phyloP scores from a whole-genome alignment of 2,329 filamentous ascomycete genomes.

The Lecanicillium sp. region DNA sequence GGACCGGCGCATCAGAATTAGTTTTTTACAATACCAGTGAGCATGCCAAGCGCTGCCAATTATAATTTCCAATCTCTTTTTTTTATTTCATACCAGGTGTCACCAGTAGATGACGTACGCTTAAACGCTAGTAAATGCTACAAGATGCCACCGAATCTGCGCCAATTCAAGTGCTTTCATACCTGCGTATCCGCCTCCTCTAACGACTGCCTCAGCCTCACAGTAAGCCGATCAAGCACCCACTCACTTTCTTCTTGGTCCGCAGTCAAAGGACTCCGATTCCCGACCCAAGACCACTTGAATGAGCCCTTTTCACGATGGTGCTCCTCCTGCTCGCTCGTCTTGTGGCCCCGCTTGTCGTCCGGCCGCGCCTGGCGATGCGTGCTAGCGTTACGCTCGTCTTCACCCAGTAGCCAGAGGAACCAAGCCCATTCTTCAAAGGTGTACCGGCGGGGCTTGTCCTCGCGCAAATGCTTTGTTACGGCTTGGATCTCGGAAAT shows the following conservation, averaged over 20 bases:
- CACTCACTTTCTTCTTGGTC: slow-evolving; percentile 62
- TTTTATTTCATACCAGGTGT: too few relatives aligned
- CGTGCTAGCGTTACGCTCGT: slow-evolving; percentile 41
- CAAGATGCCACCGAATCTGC: too few relatives aligned
- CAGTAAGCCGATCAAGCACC: slow-evolving; percentile 58
- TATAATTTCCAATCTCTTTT: background rate
- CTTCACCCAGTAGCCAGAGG: slow-evolving; percentile 65
- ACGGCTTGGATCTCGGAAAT: slow-evolving; percentile 63
- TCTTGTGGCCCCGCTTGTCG: slow-evolving; percentile 11
- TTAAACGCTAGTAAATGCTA: too few relatives aligned
- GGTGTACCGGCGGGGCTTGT: slow-evolving; percentile 54
- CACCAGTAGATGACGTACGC: too few relatives aligned
- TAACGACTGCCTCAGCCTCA: slow-evolving; percentile 35
- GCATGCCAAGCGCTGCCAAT: background rate
- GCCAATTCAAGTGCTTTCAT: too few relatives aligned
- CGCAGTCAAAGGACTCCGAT: slow-evolving; percentile 61
- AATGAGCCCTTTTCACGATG: slow-evolving; percentile 21
- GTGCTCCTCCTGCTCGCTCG: slow-evolving; percentile 3
- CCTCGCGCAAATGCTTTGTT: slow-evolving; percentile 50
- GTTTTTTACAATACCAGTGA: background rate
- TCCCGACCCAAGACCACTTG: slow-evolving; percentile 66
- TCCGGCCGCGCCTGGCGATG: slow-evolving; percentile 35
- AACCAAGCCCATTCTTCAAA: slow-evolving; percentile 88
- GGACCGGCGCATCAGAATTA: too few relatives aligned
- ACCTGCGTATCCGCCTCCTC: slow-evolving; percentile 5